Evolutionary conservation across 179 eudicot species (phyloP).

Genomic region (Beta corolliflora): DNA sequence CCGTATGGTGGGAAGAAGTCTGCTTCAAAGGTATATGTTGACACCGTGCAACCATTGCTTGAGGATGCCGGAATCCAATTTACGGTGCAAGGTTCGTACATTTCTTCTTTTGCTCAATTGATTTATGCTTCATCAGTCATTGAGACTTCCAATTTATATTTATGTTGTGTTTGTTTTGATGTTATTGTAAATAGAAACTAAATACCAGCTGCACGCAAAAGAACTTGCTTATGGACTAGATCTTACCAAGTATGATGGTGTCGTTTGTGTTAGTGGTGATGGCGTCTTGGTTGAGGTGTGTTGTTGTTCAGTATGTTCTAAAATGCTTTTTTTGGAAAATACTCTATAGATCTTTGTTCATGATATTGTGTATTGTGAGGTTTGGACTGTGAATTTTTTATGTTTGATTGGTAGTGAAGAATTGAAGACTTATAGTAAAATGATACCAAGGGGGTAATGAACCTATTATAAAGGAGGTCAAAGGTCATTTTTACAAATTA

Average conservation of each 20-base stretch:
- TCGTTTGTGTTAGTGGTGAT: slow-evolving; percentile 95
- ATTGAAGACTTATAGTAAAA: neutral
- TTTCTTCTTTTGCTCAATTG: slow-evolving; percentile 6
- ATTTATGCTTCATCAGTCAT: neutral
- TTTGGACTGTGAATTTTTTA: neutral
- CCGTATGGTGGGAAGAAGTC: slow-evolving; percentile 86
- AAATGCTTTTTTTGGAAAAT: neutral
- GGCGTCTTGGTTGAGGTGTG: slow-evolving; percentile 94
- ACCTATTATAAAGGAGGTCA: neutral
- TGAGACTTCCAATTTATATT: neutral
- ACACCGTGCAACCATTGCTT: slow-evolving; percentile 72
- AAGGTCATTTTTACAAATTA: neutral
- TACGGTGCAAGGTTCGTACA: slow-evolving; percentile 59
- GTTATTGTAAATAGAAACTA: slow-evolving; percentile 54
- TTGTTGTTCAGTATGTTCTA: slow-evolving; percentile 2
- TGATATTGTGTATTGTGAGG: neutral
- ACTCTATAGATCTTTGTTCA: neutral
- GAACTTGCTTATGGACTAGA: slow-evolving; percentile 71
- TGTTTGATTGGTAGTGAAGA: neutral
- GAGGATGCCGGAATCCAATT: slow-evolving; percentile 72
- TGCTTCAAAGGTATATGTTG: slow-evolving; percentile 54
- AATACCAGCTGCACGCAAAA: slow-evolving; percentile 81
- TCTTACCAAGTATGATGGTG: slow-evolving; percentile 79
- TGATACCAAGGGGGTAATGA: neutral
- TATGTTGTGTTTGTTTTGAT: slow-evolving; percentile 13